These are phyloP conservation scores for Suillus fuscotomentosus DNA, from an alignment of 768 basidiomycete genomes.

Conservation along the genomic window DNA sequence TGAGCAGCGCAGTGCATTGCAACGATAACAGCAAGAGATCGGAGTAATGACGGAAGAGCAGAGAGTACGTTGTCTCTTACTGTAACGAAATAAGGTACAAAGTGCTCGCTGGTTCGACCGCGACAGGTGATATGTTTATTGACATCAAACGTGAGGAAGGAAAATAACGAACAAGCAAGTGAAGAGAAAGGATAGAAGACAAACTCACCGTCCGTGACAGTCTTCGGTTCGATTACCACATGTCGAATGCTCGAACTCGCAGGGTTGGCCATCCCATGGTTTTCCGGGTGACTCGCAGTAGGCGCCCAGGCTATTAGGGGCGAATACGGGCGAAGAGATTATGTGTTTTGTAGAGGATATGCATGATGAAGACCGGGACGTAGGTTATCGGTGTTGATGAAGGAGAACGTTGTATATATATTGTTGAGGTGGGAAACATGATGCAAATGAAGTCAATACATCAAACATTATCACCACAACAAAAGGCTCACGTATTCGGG, in stretches of 20 bases:
- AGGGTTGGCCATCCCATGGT: constrained; percentile 61
- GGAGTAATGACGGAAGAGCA: background rate
- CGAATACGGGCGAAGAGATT: background rate
- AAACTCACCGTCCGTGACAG: constrained; percentile 65
- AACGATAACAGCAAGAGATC: background rate
- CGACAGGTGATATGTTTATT: background rate
- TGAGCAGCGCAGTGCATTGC: background rate
- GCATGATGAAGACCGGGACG: background rate
- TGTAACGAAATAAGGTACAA: no score
- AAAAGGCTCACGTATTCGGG: constrained; percentile 66
- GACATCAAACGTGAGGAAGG: background rate
- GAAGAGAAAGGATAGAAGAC: background rate
- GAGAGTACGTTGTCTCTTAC: background rate
- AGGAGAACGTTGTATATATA: background rate
- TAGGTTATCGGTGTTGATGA: background rate
- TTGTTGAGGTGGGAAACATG: constrained; percentile 2
- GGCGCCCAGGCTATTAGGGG: constrained; percentile 51
- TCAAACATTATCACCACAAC: constrained; percentile 1
- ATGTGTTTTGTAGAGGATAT: background rate
- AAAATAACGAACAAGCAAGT: background rate
- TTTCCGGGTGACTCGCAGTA: constrained; percentile 79
- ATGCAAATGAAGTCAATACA: constrained; percentile 6
- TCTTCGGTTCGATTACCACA: constrained; percentile 68
- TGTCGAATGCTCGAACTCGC: constrained; percentile 71
- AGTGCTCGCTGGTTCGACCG: background rate